Conservation (phyloP, 1,284 basidiomycete genomes). For the Ganoderma leucocontextum region DNA sequence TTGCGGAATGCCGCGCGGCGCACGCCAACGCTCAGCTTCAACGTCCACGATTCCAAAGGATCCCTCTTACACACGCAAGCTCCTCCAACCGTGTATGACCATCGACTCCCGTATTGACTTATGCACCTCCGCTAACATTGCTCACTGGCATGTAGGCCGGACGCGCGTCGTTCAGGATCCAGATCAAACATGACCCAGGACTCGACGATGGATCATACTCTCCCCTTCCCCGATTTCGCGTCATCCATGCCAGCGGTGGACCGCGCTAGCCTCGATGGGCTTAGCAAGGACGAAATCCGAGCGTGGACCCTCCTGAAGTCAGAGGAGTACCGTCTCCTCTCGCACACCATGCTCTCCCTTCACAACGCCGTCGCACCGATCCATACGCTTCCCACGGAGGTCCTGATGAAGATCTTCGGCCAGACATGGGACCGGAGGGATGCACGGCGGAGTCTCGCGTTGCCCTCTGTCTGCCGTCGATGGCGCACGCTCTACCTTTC, state of each 20-base stretch:
- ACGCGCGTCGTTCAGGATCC: no score
- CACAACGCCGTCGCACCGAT: constrained; percentile 1
- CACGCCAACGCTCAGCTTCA: no score
- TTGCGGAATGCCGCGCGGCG: no score
- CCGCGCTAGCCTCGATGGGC: neutral
- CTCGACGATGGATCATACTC: no score
- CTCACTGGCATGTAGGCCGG: no score
- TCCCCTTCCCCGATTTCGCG: neutral
- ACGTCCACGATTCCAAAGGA: no score
- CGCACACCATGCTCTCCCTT: neutral
- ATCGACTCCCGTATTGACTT: no score
- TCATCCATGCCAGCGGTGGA: neutral
- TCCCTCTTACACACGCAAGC: no score
- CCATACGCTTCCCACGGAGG: neutral
- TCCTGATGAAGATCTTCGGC: neutral
- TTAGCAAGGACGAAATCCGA: neutral
- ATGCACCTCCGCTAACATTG: no score
- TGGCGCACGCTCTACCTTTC: neutral
- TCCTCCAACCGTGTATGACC: no score
- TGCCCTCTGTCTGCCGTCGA: neutral
- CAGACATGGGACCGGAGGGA: neutral
- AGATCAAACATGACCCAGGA: no score
- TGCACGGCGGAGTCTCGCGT: neutral
- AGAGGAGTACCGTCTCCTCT: neutral
- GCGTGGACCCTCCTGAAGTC: neutral